Percentiles rank a stretch among this genome's conserved stretches.
Conservation (phyloP, 495 filamentous ascomycete species). For the Amniculicola lignicola region DNA sequence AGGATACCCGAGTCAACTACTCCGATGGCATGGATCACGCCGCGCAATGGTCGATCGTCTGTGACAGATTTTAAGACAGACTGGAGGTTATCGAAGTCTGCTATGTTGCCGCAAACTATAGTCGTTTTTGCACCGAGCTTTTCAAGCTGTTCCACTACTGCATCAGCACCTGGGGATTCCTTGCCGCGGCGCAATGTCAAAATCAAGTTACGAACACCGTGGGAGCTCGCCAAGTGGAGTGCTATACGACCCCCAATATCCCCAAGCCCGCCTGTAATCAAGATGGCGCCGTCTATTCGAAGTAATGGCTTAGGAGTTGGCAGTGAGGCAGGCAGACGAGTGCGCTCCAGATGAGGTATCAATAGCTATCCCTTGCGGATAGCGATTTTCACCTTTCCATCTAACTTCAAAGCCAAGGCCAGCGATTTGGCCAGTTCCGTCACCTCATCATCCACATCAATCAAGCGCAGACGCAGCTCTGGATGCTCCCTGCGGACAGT, state of each 20-base stretch:
- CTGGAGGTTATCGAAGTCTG: conserved; percentile 11
- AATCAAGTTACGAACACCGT: conserved; percentile 20
- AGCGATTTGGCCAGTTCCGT: background rate
- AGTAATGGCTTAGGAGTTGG: background rate
- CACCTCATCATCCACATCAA: conserved; percentile 31
- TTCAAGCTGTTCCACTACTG: background rate
- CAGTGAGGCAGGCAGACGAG: conserved; percentile 14
- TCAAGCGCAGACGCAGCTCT: conserved; percentile 34
- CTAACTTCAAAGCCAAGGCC: conserved; percentile 24
- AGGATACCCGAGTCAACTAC: conserved; percentile 27
- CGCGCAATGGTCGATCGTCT: conserved; percentile 25
- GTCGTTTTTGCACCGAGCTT: conserved; percentile 21
- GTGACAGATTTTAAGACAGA: conserved; percentile 1
- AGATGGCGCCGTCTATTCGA: conserved; percentile 39
- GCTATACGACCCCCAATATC: conserved; percentile 20
- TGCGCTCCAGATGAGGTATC: conserved; percentile 2
- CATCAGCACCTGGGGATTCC: background rate
- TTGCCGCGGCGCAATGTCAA: conserved; percentile 23
- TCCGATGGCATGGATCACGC: conserved; percentile 33
- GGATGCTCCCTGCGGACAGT: conserved; percentile 37
- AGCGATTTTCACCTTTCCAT: conserved; percentile 8
- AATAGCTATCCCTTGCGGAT: background rate
- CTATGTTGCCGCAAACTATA: conserved; percentile 6
- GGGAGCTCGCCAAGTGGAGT: conserved; percentile 22
- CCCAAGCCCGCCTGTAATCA: conserved; percentile 35